Base-by-base conservation (phyloP, 352 stramenopile species). In the Halophytophthora batemanensis region DNA sequence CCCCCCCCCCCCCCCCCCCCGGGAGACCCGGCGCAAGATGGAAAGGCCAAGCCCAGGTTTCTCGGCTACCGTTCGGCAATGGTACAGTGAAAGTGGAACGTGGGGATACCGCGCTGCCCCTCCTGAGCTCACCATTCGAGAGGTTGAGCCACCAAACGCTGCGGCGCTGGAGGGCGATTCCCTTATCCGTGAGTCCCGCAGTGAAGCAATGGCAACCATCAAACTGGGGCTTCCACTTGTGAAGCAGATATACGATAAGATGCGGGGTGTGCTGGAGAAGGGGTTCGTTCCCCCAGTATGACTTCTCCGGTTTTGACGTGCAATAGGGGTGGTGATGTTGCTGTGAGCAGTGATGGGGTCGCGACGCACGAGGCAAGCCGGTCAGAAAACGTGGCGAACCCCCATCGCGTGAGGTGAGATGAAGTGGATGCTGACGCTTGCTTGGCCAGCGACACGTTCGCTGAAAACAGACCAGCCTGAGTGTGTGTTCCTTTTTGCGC, bases 241-340 rank as follows among this genome's bases (percentile, higher is more conserved):
- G 22, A 51, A 54, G 34, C 4, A 15, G 6, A 48, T 7, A 18
- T 63, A 63, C 10, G 10, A 56, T 13, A 0, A 19, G 12, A 10
- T 50, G 6, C 35, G 11, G 15, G n/a, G 2, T n/a, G 5, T 2
- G 2, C 22, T 66, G 37, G 19, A 55, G 29, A 10, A 19, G 2
- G 19, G 17, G n/a, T 59, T 63, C 19, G 36, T 59, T 63, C 19
- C 36, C 22, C 6, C 43, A 49, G 7, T 66, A 53, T 40, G 48
- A 49, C 23, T 66, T 66, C 31, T 52, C 18, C 21, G 36, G 54
- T 6, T 28, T 59, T 4, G 41, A 29, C 2, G 18, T 62, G 42
- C 14, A 18, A n/a, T 35, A 51, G n/a, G n/a, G n/a, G n/a, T n/a
- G 19, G 41, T 18, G 45, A 22, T 7, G 31, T 19, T 31, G 4